Evolutionary conservation across 768 basidiomycete genomes (phyloP), one percentile per base, ranked within the genome.

Genomic region (Tulasnella calospora): DNA sequence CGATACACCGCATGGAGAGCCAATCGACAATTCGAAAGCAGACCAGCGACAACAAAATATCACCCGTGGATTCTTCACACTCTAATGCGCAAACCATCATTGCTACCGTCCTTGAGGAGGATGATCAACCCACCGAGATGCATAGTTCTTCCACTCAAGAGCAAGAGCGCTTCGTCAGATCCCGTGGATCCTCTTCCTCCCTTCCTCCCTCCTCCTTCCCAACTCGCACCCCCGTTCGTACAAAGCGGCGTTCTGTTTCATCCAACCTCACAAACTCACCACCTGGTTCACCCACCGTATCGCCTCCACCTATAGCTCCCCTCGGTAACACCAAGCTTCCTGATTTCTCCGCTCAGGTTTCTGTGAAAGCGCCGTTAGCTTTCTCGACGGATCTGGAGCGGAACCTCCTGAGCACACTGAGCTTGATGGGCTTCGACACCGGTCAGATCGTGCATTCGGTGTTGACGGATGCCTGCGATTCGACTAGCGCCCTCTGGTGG

Each of bases 361-460:
- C 30, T 38, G 21, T 44, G 21, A 78, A 90, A 0, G 89, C 91
- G 0, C 90, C 94, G 0, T 89, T 94, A 67, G 92, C 94, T n/a
- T 98, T 99, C 84, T 92, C 94, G 12, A 94, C 94, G 0, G 87
- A 91, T 0, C 85, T 90, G 9, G 97, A 99, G 83, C 89, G 94
- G 61, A 88, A 92, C 27, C 86, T 99, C 19, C 86, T 99, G 38
- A 93, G 93, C 79, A 86, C 85, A 2, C 86, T 99, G 61, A 90
- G 91, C 78, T 81, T 84, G 35, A 86, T 98, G 7, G 97, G 98
- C 0, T 90, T 99, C 79, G 98, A 99, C 84, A 94, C 93, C 0
- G 94, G 93, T 21, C 97, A 99, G 85, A 92, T 98, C 73, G 92
- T 92, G n/a, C 96, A 99, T 83, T 94, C 93, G 0, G 98, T 99